These are phyloP conservation scores for Talaromyces sp. DNA, from an alignment of 2,329 filamentous ascomycete genomes.

Conservation along the genomic window DNA sequence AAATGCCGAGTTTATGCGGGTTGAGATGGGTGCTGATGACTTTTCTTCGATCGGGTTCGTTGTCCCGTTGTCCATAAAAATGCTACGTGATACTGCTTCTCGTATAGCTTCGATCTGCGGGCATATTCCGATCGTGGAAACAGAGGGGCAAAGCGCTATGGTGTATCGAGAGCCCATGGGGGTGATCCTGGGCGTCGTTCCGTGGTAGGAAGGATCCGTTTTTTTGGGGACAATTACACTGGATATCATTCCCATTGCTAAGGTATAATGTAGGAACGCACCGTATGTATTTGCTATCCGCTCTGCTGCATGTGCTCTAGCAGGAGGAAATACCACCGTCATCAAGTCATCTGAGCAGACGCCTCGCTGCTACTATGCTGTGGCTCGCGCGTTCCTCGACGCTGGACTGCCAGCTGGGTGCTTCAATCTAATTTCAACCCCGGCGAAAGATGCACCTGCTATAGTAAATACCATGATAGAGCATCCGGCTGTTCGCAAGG, in stretches of 20 bases:
- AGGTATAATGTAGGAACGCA: conserved; percentile 43
- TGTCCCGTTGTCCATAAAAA: conserved; percentile 24
- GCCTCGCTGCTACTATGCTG: conserved; percentile 56
- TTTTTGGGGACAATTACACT: not conserved
- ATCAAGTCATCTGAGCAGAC: conserved; percentile 64
- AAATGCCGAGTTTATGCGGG: conserved; percentile 51
- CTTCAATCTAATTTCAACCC: conserved; percentile 33
- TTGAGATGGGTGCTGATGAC: conserved; percentile 48
- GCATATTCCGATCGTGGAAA: conserved; percentile 41
- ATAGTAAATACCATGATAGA: conserved; percentile 34
- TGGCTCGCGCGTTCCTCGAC: conserved; percentile 32
- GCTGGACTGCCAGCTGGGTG: conserved; percentile 40
- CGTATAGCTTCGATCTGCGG: conserved; percentile 43
- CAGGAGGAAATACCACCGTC: conserved; percentile 65
- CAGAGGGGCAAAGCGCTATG: conserved; percentile 54
- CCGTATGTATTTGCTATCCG: conserved; percentile 46
- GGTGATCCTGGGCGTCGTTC: conserved; percentile 69
- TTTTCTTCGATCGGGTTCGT: conserved; percentile 26
- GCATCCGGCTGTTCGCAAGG: conserved; percentile 32
- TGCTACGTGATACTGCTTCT: conserved; percentile 47
- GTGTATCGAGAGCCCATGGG: conserved; percentile 70
- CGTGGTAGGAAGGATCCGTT: conserved; percentile 53
- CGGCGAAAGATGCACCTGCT: conserved; percentile 25
- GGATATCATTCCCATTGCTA: not conserved
- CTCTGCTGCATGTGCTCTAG: conserved; percentile 56